These are phyloP conservation scores for Ceratorhiza oryzae-sativae DNA, from an alignment of 1,284 basidiomycete species.

Conservation along the genomic window DNA sequence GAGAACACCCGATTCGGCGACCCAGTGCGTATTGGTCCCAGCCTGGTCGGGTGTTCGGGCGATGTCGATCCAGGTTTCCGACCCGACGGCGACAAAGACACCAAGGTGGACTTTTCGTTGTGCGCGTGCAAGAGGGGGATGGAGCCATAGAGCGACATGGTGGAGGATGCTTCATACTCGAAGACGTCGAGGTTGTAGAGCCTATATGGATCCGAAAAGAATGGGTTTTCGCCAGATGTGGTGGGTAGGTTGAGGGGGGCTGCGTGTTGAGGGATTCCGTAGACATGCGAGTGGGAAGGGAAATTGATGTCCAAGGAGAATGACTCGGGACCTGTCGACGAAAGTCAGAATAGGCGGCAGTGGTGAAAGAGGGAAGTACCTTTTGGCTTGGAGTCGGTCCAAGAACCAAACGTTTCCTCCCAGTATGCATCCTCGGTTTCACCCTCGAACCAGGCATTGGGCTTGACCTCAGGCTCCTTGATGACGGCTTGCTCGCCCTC, in stretches of 20 bases:
- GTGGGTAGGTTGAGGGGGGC: conserved; percentile 87
- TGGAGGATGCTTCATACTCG: conserved; percentile 85
- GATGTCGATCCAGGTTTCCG: conserved; percentile 97
- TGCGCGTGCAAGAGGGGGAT: conserved; percentile 96
- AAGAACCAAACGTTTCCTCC: conserved; percentile 87
- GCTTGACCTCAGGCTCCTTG: conserved; percentile 56
- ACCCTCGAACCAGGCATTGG: conserved; percentile 85
- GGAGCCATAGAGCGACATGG: conserved; percentile 91
- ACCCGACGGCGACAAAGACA: conserved; percentile 88
- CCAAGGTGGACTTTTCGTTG: conserved; percentile 83
- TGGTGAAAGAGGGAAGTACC: conserved; percentile 58
- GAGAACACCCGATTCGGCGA: conserved; percentile 95
- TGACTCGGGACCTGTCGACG: conserved; percentile 82
- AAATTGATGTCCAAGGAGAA: conserved; percentile 93
- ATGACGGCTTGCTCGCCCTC: conserved; percentile 64
- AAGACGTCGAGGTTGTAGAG: conserved; percentile 98
- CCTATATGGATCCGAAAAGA: conserved; percentile 90
- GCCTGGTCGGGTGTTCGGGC: conserved; percentile 65
- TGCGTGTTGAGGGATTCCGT: conserved; percentile 97
- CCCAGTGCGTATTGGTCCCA: conserved; percentile 87
- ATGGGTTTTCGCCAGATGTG: conserved; percentile 73
- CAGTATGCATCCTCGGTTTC: conserved; percentile 83
- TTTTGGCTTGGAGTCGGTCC: conserved; percentile 94
- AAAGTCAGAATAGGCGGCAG: conserved; percentile 26
- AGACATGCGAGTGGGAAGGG: conserved; percentile 88